Conservation (phyloP, 2,329 filamentous ascomycete species). For the Pseudovirgaria hyperparasitica region DNA sequence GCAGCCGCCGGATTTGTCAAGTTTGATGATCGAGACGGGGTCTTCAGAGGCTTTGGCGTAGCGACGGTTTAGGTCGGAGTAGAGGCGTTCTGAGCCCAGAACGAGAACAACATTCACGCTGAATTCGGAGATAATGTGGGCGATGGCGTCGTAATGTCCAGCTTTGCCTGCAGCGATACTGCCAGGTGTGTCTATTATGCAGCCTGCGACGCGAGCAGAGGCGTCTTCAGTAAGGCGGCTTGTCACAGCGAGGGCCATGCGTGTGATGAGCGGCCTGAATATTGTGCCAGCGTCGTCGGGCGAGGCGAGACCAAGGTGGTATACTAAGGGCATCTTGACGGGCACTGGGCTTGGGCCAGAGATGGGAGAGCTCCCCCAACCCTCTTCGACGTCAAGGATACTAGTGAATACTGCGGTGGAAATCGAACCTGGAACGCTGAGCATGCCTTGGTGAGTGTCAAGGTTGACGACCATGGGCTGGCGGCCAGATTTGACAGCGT, state of each 20-base stretch:
- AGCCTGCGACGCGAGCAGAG: constrained; percentile 57
- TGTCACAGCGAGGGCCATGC: constrained; percentile 66
- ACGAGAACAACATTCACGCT: constrained; percentile 68
- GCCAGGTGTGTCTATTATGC: constrained; percentile 76
- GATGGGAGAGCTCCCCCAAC: constrained; percentile 82
- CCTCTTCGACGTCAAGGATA: constrained; percentile 76
- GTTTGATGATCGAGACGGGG: constrained; percentile 57
- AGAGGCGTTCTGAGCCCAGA: constrained; percentile 64
- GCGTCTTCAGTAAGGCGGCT: constrained; percentile 66
- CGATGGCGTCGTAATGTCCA: constrained; percentile 60
- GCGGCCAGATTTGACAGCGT: constrained; percentile 59
- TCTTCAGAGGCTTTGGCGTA: constrained; percentile 53
- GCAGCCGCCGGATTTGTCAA: constrained; percentile 78
- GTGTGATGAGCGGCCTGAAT: constrained; percentile 62
- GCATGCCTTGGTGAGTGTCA: constrained; percentile 58
- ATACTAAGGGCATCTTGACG: constrained; percentile 83
- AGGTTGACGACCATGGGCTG: constrained; percentile 77
- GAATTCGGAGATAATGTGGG: constrained; percentile 63
- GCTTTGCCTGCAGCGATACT: constrained; percentile 50
- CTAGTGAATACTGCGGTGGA: constrained; percentile 79
- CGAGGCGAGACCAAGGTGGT: constrained; percentile 67
- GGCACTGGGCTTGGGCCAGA: constrained; percentile 80
- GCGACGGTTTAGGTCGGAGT: constrained; percentile 59
- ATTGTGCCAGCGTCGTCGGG: constrained; percentile 59
- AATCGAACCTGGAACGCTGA: constrained; percentile 55